phyloP scores from a whole-genome alignment of 2,329 filamentous ascomycete genomes.

The Ophiostoma piceae region DNA sequence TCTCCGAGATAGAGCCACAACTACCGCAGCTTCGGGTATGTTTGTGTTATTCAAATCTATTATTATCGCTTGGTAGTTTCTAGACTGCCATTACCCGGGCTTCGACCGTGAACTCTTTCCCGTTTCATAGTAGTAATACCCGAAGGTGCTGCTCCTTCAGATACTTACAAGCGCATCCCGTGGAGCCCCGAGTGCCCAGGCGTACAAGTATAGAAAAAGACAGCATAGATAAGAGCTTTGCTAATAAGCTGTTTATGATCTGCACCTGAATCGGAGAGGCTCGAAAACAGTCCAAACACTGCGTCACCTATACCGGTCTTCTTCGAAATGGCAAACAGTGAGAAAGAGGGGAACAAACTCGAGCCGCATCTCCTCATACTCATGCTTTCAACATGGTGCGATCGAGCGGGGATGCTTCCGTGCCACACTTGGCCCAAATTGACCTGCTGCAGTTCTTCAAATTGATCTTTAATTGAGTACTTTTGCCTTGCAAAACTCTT shows the following conservation, averaged over 20 bases:
- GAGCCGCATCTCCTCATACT: background rate
- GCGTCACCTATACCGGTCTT: background rate
- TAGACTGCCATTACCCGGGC: background rate
- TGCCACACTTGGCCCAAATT: background rate
- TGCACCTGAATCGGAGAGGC: background rate
- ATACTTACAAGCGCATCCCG: background rate
- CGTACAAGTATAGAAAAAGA: background rate
- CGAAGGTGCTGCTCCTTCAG: background rate
- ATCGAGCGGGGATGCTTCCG: conserved; percentile 4
- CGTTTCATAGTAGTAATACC: conserved; percentile 5
- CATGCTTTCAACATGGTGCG: background rate
- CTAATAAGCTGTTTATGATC: background rate
- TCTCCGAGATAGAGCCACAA: background rate
- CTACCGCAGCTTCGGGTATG: conserved; percentile 2
- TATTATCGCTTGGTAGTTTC: background rate
- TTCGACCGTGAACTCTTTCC: conserved; percentile 11
- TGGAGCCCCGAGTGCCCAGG: conserved; percentile 1
- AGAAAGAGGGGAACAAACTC: conserved; percentile 2
- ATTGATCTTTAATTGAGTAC: background rate
- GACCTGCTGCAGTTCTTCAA: background rate
- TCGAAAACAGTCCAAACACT: background rate
- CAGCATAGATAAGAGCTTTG: background rate
- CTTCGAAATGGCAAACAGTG: background rate
- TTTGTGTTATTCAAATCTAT: background rate
- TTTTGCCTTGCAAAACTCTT: background rate